Evolutionary conservation across 768 basidiomycete genomes (phyloP), one percentile per base, ranked within the genome.

Genomic region (Amanita subjunquillea): DNA sequence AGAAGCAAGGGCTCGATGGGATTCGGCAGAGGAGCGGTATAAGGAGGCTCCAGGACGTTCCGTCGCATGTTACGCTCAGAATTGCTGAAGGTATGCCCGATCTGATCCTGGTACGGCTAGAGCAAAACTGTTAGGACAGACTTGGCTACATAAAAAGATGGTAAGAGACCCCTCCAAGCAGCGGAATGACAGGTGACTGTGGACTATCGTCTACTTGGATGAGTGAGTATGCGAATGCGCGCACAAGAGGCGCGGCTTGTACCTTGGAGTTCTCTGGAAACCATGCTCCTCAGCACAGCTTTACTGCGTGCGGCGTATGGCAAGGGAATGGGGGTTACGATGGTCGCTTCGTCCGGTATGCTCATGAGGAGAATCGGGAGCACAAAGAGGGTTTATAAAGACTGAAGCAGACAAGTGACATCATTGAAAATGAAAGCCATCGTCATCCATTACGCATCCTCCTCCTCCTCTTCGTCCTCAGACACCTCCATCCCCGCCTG

Each of bases 391-490:
- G 36, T 34, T 48, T 29, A 48, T 48, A 48, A 34, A 37, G 17
- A 12, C 8, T n/a, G n/a, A 6, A 27, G 27, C 22, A 45, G 27
- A n/a, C 6, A 7, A 4, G 44, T 46, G 44, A 46, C 48, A 50
- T 38, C 38, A 48, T 36, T 17, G 4, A 20, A 13, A 17, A 15
- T 10, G 7, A 30, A 30, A 9, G 29, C 17, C 34, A 23, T 29
- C 41, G 15, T 50, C 49, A 50, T 40, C 17, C 37, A 44, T 51
- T 32, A 42, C n/a, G 42, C 37, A 0, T 80, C 85, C 0, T 77
- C 85, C 0, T 81, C 88, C 3, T 87, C 91, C 0, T 68, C 90
- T 53, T 93, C 96, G 54, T 93, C 94, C 60, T 97, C 95, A 0
- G 90, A 93, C 2, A 97, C 94, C 32, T 93, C 93, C 64, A 91